Base-by-base conservation (phyloP, 2,329 filamentous ascomycete genomes). In the Xylogone sp. region DNA sequence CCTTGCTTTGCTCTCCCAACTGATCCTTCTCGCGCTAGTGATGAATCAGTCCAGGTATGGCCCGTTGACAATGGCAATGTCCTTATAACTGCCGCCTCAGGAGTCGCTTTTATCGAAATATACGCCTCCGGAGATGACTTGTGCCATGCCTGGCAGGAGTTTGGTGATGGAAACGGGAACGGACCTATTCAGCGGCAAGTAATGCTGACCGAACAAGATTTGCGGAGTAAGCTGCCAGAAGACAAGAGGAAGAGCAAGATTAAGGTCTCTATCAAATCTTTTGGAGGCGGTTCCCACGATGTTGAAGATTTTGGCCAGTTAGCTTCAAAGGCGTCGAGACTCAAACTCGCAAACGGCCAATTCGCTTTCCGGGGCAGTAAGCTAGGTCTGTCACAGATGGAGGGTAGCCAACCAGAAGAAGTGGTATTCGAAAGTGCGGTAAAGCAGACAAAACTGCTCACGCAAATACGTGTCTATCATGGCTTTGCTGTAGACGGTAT, bases 1-100 rank as follows among this genome's bases (percentile, higher is more conserved):
- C 90, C 92, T 3, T 91, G 89, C 67, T 97, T 99, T 75, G 80
- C 85, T 50, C 79, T 96, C 48, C 90, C 92, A 0, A 86, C 83
- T 51, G 94, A 97, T 61, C 71, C 80, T 4, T 71, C 79, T 16
- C 67, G 80, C 39, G 79, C 75, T 56, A 70, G 77, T 1, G 92
- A 97, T 59, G 81, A 82, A 31, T 91, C 89, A 57, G 81, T 97
- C 1, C 90, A 96, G 62, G 88, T 89, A 1, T 97, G 90, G 84
- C 84, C 88, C 0, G 83, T 93, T 1, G 92, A 96, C 52, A 84
- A 84, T 54, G 84, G 86, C 10, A 86, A 84, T 50, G 80, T 94
- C 13, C 73, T 94, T 42, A 78, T 92, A 18, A 91, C 88, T 42
- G 89, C 93, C 2, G 77, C 86, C 1, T 87, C 90, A 0, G 94